phyloP scores from a whole-genome alignment of 441 rosid species.

The Raphanus hybrid region DNA sequence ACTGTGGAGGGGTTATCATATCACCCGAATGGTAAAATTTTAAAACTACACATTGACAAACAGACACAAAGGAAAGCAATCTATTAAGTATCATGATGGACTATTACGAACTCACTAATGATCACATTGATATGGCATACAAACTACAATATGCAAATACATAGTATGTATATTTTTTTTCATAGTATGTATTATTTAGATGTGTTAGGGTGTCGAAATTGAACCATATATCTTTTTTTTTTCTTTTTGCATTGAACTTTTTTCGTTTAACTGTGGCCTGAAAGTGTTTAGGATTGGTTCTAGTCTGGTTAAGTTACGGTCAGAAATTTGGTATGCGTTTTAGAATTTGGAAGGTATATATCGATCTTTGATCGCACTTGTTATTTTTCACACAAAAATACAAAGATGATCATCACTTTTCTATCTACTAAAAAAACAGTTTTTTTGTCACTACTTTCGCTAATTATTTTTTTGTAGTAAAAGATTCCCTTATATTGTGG shows the following conservation, averaged over 20 bases:
- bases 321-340: neutral
- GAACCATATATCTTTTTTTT: too few species aligned
- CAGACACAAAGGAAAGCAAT: neutral
- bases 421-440: constrained; percentile 9
- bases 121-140: neutral
- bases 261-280: neutral
- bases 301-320: neutral
- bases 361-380: neutral
- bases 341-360: constrained; percentile 4
- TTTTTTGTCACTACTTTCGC: constrained; percentile 31
- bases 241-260: neutral
- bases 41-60: constrained; percentile 22
- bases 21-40: neutral
- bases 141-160: neutral
- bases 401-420: constrained; percentile 18
- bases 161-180: neutral
- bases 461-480: constrained; percentile 11
- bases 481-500: constrained; percentile 42
- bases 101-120: neutral
- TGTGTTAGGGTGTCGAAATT: neutral
- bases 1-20: neutral
- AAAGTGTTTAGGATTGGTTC: neutral
- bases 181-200: neutral
- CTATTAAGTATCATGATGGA: neutral
- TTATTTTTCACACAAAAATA: constrained; percentile 23